A percentile compares a stretch with the other conserved stretches of the same genome.
Evolutionary conservation across 2,329 filamentous ascomycete species (phyloP).

Genomic region (Drechslera avenae): DNA sequence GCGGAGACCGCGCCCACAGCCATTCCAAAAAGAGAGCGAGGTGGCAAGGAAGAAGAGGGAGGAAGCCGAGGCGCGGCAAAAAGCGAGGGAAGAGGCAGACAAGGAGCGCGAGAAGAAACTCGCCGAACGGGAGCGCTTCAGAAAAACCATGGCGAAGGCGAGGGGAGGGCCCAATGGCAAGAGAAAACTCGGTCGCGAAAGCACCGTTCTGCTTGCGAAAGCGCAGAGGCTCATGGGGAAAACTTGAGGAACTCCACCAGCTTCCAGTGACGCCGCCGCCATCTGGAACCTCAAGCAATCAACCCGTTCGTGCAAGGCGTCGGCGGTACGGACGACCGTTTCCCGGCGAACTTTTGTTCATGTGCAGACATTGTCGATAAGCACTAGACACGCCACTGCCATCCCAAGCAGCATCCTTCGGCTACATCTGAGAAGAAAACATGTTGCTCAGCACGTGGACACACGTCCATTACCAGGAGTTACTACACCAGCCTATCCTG

Average conservation of each 20-base stretch:
- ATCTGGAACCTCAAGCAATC: background rate
- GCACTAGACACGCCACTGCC: background rate
- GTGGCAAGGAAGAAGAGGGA: conserved; percentile 61
- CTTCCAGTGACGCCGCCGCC: background rate
- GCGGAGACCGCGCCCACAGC: conserved; percentile 39
- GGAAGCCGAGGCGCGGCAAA: conserved; percentile 66
- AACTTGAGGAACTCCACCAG: conserved; percentile 18
- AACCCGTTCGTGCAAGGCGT: background rate
- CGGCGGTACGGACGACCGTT: background rate
- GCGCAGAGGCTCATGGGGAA: conserved; percentile 70
- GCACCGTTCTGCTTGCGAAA: conserved; percentile 75
- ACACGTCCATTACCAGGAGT: background rate
- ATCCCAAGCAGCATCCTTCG: background rate
- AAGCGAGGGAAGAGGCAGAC: conserved; percentile 67
- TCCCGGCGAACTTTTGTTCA: background rate
- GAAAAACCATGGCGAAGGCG: conserved; percentile 67
- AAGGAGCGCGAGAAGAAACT: conserved; percentile 59
- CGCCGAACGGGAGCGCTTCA: conserved; percentile 73
- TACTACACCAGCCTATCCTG: background rate
- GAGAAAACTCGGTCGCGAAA: conserved; percentile 81
- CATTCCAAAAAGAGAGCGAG: conserved; percentile 52
- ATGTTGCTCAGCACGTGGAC: background rate
- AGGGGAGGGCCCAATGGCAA: conserved; percentile 70
- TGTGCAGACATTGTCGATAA: background rate
- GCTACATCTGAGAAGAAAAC: background rate